Evolutionary conservation across 2,329 filamentous ascomycete genomes (phyloP).

Genomic region (Diaporthe vexans): DNA sequence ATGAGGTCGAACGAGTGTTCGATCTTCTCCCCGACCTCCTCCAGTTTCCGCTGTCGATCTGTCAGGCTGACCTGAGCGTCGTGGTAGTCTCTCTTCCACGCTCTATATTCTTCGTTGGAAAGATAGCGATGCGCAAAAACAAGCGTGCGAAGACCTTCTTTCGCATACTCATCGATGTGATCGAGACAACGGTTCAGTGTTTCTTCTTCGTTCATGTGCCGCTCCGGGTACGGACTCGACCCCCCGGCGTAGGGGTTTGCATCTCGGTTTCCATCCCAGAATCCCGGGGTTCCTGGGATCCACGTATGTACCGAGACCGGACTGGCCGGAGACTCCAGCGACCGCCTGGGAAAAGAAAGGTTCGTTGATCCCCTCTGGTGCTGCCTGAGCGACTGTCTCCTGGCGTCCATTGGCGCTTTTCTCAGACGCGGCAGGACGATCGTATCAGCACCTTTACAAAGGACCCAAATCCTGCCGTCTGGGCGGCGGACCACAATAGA

Average conservation of each 20-base stretch:
- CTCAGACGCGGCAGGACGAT: constrained; percentile 83
- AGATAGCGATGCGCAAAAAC: constrained; percentile 85
- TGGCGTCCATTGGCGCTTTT: constrained; percentile 74
- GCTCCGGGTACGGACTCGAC: background rate
- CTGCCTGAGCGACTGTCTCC: constrained; percentile 69
- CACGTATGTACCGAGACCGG: background rate
- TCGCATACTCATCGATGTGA: constrained; percentile 90
- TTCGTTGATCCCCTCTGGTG: constrained; percentile 63
- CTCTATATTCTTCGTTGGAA: constrained; percentile 79
- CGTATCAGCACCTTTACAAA: constrained; percentile 93
- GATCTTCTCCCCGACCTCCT: constrained; percentile 82
- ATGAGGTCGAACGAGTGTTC: constrained; percentile 83
- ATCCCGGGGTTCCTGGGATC: constrained; percentile 58
- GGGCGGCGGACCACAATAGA: constrained; percentile 88
- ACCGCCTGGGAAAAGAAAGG: constrained; percentile 54
- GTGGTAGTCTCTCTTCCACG: constrained; percentile 82
- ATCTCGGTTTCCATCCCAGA: constrained; percentile 44
- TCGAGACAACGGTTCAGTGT: constrained; percentile 87
- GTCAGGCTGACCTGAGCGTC: constrained; percentile 84
- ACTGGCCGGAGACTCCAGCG: constrained; percentile 68
- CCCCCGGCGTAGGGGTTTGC: constrained; percentile 2
- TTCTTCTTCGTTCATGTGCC: constrained; percentile 64
- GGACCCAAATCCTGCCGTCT: constrained; percentile 82
- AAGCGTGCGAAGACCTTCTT: constrained; percentile 85
- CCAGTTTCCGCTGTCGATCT: constrained; percentile 81